Percentiles rank a stretch among this genome's conserved stretches.
Evolutionary conservation across 2,329 filamentous ascomycete genomes (phyloP).

Genomic region (Scedosporium aurantiacum): DNA sequence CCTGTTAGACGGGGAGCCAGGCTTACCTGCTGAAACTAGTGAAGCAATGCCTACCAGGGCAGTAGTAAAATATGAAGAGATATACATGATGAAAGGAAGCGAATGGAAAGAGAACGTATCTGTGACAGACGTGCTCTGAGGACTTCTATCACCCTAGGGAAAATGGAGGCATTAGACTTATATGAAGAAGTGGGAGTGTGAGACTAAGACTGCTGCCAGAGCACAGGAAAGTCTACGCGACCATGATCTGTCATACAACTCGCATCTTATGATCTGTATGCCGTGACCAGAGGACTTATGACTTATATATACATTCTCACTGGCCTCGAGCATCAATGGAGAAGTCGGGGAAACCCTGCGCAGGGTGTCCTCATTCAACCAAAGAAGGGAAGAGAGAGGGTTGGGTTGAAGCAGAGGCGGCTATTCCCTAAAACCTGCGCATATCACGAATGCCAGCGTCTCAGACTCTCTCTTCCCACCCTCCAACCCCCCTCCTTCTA

Average conservation of each 20-base stretch:
- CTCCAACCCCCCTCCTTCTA: not conserved
- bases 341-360: not conserved
- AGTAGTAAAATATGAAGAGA: not conserved
- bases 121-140: not conserved
- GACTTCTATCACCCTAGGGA: not conserved
- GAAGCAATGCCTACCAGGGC: conserved; percentile 18
- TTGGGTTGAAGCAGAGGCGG: not conserved
- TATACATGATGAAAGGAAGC: conserved; percentile 3
- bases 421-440: not conserved
- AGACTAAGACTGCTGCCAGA: not conserved
- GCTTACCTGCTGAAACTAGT: conserved; percentile 18
- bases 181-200: not conserved
- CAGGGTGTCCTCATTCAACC: not conserved
- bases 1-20: no score
- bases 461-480: not conserved
- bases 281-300: not conserved
- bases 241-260: not conserved
- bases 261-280: conserved; percentile 1
- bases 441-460: not conserved
- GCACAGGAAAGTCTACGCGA: not conserved
- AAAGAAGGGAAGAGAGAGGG: not conserved
- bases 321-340: not conserved
- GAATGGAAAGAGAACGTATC: not conserved
- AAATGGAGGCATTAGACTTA: not conserved
- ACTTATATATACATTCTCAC: not conserved